Percentiles rank a stretch among this genome's conserved stretches.
Conservation (phyloP, 2,329 filamentous ascomycete genomes). For the Ceratocystis ficicola region DNA sequence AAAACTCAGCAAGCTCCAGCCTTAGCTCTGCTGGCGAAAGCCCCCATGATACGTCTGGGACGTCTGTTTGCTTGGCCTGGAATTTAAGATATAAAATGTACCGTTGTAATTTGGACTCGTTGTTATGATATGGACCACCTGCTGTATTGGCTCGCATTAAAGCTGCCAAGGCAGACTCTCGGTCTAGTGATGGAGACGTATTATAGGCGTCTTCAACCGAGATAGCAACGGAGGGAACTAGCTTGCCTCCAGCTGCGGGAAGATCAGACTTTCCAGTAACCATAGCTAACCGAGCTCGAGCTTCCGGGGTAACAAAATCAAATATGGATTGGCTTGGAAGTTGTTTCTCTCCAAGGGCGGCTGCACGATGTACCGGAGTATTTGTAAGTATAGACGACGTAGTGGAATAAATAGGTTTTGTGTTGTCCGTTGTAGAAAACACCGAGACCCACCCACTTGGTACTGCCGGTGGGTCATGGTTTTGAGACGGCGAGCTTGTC, state of each 20-base stretch:
- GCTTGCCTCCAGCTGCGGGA: slow-evolving; percentile 63
- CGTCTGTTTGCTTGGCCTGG: slow-evolving; percentile 27
- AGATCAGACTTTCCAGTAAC: slow-evolving; percentile 66
- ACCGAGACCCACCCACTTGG: slow-evolving; percentile 14
- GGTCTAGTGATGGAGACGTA: slow-evolving; percentile 47
- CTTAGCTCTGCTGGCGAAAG: slow-evolving; percentile 53
- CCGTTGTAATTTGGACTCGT: slow-evolving; percentile 63
- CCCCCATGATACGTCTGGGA: slow-evolving; percentile 28
- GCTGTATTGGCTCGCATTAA: slow-evolving; percentile 52
- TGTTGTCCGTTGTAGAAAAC: background rate
- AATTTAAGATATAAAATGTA: slow-evolving; percentile 70
- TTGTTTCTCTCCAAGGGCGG: slow-evolving; percentile 54
- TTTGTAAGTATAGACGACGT: background rate
- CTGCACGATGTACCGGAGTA: slow-evolving; percentile 6
- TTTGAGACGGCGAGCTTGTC: background rate
- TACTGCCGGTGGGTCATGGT: slow-evolving; percentile 15
- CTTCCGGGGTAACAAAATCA: slow-evolving; percentile 71
- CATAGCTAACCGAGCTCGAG: slow-evolving; percentile 62
- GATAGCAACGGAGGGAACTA: slow-evolving; percentile 42
- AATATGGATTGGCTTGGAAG: slow-evolving; percentile 91
- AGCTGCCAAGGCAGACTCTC: slow-evolving; percentile 54
- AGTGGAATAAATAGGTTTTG: background rate
- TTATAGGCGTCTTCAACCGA: slow-evolving; percentile 48
- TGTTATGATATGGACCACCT: slow-evolving; percentile 71
- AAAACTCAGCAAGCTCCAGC: slow-evolving; percentile 67